Evolutionary conservation across 2,329 filamentous ascomycete genomes (phyloP).

Genomic region (Cladosporium phlei): DNA sequence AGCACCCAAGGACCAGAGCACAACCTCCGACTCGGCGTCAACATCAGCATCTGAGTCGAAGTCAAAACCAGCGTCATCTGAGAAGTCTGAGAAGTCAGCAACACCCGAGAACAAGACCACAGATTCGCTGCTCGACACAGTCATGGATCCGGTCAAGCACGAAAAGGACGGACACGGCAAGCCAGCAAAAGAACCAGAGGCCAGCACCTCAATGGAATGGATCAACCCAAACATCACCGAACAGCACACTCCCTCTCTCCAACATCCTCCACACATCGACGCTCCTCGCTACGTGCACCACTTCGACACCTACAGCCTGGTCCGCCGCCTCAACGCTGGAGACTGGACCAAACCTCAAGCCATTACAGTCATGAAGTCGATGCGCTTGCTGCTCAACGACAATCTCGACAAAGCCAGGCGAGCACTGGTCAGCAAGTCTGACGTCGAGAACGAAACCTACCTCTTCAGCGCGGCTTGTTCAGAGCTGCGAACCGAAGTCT

Average conservation of each 20-base stretch:
- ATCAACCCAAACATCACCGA: constrained; percentile 23
- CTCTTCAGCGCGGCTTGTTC: constrained; percentile 91
- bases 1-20: constrained; percentile 11
- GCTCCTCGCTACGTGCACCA: constrained; percentile 85
- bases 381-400: constrained; percentile 68
- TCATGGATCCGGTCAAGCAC: constrained; percentile 24
- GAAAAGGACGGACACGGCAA: constrained; percentile 20
- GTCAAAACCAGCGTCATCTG: constrained; percentile 16
- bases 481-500: constrained; percentile 82
- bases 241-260: constrained; percentile 49
- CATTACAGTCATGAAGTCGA: constrained; percentile 85
- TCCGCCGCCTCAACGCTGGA: constrained; percentile 67
- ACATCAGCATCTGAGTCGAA: no score
- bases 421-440: constrained; percentile 79
- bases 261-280: constrained; percentile 51
- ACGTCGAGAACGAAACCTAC: constrained; percentile 91
- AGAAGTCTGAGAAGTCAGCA: no score
- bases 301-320: constrained; percentile 90
- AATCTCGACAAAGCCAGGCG: constrained; percentile 78
- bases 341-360: constrained; percentile 72
- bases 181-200: constrained; percentile 11
- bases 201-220: constrained; percentile 22
- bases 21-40: constrained; percentile 13
- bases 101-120: constrained; percentile 11
- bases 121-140: constrained; percentile 26